phyloP scores from a whole-genome alignment of 2,329 filamentous ascomycete genomes.

The Balansia obtecta region DNA sequence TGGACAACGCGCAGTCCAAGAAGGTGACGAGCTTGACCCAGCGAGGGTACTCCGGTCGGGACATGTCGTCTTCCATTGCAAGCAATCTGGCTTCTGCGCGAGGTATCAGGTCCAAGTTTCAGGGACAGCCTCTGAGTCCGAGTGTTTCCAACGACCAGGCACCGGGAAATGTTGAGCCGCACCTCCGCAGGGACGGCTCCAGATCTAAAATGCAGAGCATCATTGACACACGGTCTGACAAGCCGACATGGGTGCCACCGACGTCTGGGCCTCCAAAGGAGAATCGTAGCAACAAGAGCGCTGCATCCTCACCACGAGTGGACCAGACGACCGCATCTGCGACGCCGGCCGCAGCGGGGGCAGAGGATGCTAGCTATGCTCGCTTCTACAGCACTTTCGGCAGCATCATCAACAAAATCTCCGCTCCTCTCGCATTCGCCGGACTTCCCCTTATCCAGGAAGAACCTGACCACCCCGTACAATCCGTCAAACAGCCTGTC shows the following conservation, averaged over 20 bases:
- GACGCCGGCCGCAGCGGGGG: constrained; percentile 5
- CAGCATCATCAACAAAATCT: constrained; percentile 75
- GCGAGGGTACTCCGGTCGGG: constrained; percentile 46
- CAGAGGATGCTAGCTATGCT: constrained; percentile 67
- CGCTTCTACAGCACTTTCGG: constrained; percentile 90
- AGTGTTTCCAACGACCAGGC: constrained; percentile 64
- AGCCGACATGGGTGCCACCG: constrained; percentile 41
- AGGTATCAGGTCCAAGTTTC: constrained; percentile 57
- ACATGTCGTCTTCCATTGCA: constrained; percentile 71
- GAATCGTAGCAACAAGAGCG: constrained; percentile 11
- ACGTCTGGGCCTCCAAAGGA: constrained; percentile 13
- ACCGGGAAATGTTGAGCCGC: constrained; percentile 53
- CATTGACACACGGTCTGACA: constrained; percentile 38
- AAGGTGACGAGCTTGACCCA: constrained; percentile 22
- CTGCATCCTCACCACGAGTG: constrained; percentile 13
- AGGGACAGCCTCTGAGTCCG: constrained; percentile 56
- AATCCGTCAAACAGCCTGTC: constrained; percentile 18
- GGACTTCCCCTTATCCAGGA: constrained; percentile 65
- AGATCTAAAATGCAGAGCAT: constrained; percentile 43
- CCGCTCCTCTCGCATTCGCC: constrained; percentile 83
- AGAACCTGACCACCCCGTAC: constrained; percentile 21
- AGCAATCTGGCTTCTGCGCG: constrained; percentile 78
- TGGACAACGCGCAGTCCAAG: not conserved
- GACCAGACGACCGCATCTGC: constrained; percentile 10
- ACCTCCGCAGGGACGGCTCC: constrained; percentile 36